phyloP scores from a whole-genome alignment of 108 stramenopile genomes.

The Skeletonema tropicum region DNA sequence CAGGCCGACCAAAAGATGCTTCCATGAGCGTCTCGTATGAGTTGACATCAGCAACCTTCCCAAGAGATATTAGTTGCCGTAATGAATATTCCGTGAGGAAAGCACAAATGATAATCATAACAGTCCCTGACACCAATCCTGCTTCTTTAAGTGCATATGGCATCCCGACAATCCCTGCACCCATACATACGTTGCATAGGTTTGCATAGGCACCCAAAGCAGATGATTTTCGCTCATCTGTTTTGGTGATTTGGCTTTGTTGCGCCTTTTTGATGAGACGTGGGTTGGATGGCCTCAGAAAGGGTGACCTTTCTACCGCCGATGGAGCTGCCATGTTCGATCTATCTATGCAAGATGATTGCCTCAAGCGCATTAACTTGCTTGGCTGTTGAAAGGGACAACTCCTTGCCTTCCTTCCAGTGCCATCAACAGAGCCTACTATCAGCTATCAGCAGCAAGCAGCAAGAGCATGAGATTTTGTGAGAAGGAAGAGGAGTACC shows the following conservation, averaged over 20 bases:
- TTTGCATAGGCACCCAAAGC: conserved; percentile 75
- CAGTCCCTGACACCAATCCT: conserved; percentile 35
- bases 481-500: too few species aligned
- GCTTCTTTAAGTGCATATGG: conserved; percentile 52
- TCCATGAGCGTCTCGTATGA: conserved; percentile 80
- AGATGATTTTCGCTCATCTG: conserved; percentile 66
- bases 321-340: not conserved
- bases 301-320: conserved; percentile 17
- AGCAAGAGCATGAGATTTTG: too few species aligned
- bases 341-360: not conserved
- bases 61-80: conserved; percentile 36
- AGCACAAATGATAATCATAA: conserved; percentile 41
- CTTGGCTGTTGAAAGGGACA: too few species aligned
- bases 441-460: too few species aligned
- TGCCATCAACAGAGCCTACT: too few species aligned
- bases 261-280: not conserved
- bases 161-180: conserved; percentile 90
- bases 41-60: conserved; percentile 39
- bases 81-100: conserved; percentile 37
- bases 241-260: not conserved
- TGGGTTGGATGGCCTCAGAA: conserved; percentile 23
- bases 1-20: conserved; percentile 73
- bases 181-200: conserved; percentile 83
- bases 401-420: too few species aligned
- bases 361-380: too few species aligned